Evolutionary conservation across 257 asterid species (phyloP).

Genomic region (Ilex asprella): DNA sequence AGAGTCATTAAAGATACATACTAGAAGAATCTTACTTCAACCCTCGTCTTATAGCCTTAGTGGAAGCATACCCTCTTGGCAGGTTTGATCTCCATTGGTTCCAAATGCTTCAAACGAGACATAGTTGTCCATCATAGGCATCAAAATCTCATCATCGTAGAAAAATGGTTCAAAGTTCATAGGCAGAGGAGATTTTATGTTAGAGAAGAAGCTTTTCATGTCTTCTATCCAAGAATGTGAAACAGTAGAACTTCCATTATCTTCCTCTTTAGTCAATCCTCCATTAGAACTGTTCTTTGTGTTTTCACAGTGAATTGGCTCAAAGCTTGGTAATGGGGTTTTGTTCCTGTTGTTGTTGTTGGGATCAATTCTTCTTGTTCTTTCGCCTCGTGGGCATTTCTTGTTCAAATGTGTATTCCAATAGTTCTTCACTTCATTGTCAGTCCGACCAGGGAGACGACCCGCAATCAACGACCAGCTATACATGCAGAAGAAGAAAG

Average conservation of each 20-base stretch:
- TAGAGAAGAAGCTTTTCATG: slow-evolving; percentile 6
- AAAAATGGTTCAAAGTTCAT: no score
- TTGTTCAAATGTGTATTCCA: no score
- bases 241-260: background rate
- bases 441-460: slow-evolving; percentile 57
- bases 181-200: no score
- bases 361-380: slow-evolving; percentile 11
- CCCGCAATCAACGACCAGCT: slow-evolving; percentile 66
- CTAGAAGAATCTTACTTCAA: no score
- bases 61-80: no score
- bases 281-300: no score
- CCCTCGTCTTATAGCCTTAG: no score
- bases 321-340: background rate
- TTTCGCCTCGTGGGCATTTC: background rate
- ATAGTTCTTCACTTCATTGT: slow-evolving; percentile 36
- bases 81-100: slow-evolving; percentile 4
- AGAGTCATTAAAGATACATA: no score
- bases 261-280: slow-evolving; percentile 1
- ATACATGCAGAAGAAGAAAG: background rate
- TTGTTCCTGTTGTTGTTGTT: background rate
- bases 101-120: slow-evolving; percentile 20
- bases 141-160: slow-evolving; percentile 20
- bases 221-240: slow-evolving; percentile 17
- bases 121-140: slow-evolving; percentile 29
- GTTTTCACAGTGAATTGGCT: no score